Conservation (phyloP, 257 asterid species). For the Nicotiana otophora region DNA sequence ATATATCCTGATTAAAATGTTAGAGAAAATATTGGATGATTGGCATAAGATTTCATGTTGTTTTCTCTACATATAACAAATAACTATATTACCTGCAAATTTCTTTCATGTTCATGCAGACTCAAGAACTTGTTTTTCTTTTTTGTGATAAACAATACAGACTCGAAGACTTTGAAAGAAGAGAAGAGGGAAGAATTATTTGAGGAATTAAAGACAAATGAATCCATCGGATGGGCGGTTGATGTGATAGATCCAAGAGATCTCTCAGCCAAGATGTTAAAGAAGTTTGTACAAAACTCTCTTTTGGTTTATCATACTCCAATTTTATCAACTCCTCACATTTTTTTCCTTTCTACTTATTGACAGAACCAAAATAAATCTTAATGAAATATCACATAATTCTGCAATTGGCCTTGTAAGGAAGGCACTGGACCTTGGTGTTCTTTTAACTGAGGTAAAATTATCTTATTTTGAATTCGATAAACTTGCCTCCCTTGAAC, state of each 20-base stretch:
- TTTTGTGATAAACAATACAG: constrained; percentile 18
- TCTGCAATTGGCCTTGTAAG: constrained; percentile 88
- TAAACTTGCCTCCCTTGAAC: constrained; percentile 9
- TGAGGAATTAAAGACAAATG: constrained; percentile 70
- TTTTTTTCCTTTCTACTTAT: constrained; percentile 15
- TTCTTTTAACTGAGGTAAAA: constrained; percentile 87
- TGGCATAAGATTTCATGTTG: neutral
- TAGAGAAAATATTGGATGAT: neutral
- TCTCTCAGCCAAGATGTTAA: constrained; percentile 86
- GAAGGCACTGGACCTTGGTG: constrained; percentile 64
- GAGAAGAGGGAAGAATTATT: constrained; percentile 94
- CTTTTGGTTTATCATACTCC: neutral
- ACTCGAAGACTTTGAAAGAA: constrained; percentile 90
- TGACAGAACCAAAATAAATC: constrained; percentile 76
- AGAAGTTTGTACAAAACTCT: constrained; percentile 49
- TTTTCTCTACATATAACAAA: neutral
- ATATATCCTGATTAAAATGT: neutral
- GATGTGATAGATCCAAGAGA: constrained; percentile 93
- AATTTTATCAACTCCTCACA: constrained; percentile 6
- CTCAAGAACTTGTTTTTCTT: neutral
- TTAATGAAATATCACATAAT: constrained; percentile 87
- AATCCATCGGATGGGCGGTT: constrained; percentile 89
- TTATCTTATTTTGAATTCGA: constrained; percentile 4
- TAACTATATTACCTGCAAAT: neutral
- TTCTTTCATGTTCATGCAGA: neutral